Evolutionary conservation across 2,329 filamentous ascomycete species (phyloP), one percentile per base, ranked within the genome.

Genomic region (Byssothecium circinans): DNA sequence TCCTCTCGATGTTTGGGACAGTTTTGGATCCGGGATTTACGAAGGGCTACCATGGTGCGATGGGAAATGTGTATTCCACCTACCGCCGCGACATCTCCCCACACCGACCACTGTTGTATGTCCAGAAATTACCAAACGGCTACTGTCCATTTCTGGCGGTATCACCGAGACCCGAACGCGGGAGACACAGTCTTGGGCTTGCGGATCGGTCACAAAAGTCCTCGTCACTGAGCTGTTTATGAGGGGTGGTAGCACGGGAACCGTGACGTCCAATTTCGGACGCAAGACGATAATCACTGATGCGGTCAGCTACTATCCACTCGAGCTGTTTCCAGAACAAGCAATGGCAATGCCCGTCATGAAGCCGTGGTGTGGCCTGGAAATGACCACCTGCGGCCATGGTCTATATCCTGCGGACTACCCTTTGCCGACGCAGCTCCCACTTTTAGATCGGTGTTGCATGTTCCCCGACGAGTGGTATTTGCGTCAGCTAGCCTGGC

Each of bases 401-500:
- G 37, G 37, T 18, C 25, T 41, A 5, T 8, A 17, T 29, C 23
- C 23, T 32, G 27, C 15, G 30, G 25, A 20, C 35, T 30, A 17
- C 12, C 37, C 41, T 8, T 15, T 5, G 34, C 5, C 40, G 18
- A 23, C 33, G 11, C 7, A 6, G 7, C 11, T 27, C 11, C 25
- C 25, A 6, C 7, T 7, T 27, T 27, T 27, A 6, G 11, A 27
- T 27, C 33, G 32, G 15, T 10, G 15, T 15, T 37, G 32, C 41
- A 6, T 39, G 22, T 36, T 19, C 5, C 11, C 17, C 17, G 25
- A 20, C 2, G 36, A 20, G 15, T 12, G 7, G 25, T 27, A 43
- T 17, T 22, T 18, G 25, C 22, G 23, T 45, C 38, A 14, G 50
- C 49, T 14, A 27, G 25, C 25, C n/a, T 19, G 8, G 25, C 51